Evolutionary conservation across 169 alveolate species (phyloP).

Genomic region (Plasmodium blacklocki): DNA sequence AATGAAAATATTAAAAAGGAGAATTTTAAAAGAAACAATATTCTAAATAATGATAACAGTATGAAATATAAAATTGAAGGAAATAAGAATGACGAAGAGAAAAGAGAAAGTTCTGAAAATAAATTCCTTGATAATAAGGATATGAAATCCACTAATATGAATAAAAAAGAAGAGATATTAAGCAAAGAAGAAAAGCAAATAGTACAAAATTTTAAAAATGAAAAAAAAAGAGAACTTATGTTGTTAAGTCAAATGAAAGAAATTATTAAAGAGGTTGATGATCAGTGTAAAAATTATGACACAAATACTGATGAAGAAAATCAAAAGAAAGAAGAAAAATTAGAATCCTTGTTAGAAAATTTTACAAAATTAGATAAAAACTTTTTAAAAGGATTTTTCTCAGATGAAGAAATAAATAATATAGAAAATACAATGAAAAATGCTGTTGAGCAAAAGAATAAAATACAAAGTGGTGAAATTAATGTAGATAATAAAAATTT

Average conservation of each 20-base stretch:
- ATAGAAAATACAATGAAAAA: conserved; percentile 54
- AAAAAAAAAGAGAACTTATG: conserved; percentile 52
- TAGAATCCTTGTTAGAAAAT: conserved; percentile 75
- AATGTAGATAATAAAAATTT: conserved; percentile 26
- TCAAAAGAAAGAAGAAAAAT: conserved; percentile 64
- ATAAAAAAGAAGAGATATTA: conserved; percentile 7
- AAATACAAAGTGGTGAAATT: conserved; percentile 57
- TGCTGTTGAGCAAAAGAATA: conserved; percentile 53
- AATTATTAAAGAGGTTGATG: conserved; percentile 71
- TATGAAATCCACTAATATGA: background rate
- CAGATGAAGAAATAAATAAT: conserved; percentile 75
- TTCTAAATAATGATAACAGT: background rate
- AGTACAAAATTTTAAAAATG: conserved; percentile 56
- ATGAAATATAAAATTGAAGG: background rate
- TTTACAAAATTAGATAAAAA: conserved; percentile 73
- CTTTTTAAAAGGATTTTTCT: conserved; percentile 55
- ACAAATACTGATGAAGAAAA: conserved; percentile 52
- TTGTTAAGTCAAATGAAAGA: conserved; percentile 68
- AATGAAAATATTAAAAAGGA: background rate
- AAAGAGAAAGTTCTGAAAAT: background rate
- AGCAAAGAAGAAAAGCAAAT: conserved; percentile 63
- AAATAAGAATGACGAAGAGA: no score
- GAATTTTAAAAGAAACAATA: background rate
- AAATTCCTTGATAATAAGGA: background rate
- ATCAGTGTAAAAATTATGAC: conserved; percentile 62